phyloP scores from a whole-genome alignment of 208 protist genomes.

The Leishmania tarentolae region DNA sequence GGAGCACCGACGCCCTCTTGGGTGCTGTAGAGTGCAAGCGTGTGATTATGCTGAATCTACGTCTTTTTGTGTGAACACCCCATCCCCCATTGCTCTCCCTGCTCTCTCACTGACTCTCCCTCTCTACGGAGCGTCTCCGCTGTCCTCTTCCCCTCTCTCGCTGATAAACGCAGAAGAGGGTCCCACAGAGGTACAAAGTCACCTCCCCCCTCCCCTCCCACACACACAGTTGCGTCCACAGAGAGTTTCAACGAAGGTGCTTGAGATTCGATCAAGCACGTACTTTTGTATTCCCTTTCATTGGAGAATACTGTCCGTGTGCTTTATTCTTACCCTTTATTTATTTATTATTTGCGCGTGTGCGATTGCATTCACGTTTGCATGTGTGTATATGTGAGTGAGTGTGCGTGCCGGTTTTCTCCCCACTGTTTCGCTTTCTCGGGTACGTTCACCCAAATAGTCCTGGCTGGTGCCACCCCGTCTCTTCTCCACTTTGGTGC shows the following conservation, averaged over 20 bases:
- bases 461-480: background rate
- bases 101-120: background rate
- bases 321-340: background rate
- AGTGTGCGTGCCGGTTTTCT: background rate
- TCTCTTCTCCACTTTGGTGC: background rate
- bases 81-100: background rate
- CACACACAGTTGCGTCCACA: background rate
- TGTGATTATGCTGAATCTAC: background rate
- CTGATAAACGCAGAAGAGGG: background rate
- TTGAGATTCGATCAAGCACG: background rate
- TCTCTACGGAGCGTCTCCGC: background rate
- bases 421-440: background rate
- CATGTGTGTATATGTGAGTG: background rate
- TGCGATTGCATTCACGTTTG: background rate
- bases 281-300: background rate
- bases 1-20: background rate
- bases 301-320: background rate
- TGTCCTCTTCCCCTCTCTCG: background rate
- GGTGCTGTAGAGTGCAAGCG: background rate
- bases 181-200: background rate
- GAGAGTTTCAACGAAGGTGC: background rate
- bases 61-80: background rate
- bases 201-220: no score
- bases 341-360: background rate
- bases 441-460: background rate